Evolutionary conservation across 352 stramenopile genomes (phyloP).

Genomic region (Pythium scleroteichum): DNA sequence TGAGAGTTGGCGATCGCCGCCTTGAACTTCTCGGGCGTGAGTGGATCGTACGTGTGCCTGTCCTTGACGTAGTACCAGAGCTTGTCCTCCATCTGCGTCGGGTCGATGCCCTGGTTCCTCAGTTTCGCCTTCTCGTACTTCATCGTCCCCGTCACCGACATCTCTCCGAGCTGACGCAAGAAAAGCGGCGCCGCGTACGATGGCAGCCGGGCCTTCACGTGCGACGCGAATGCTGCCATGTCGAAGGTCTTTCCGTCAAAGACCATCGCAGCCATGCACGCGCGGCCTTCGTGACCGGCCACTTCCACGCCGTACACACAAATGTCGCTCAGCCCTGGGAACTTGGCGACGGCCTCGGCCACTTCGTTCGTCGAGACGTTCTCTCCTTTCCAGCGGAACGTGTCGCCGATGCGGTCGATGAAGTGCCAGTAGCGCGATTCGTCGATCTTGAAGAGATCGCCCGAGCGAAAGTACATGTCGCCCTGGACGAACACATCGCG

Average conservation of each 20-base stretch:
- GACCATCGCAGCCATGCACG: slow-evolving; percentile 85
- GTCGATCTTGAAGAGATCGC: slow-evolving; percentile 89
- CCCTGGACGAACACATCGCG: slow-evolving; percentile 75
- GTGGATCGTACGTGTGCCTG: slow-evolving; percentile 47
- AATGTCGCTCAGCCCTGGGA: slow-evolving; percentile 71
- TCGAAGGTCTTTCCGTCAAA: slow-evolving; percentile 66
- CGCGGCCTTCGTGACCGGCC: slow-evolving; percentile 73
- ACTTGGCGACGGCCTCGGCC: slow-evolving; percentile 71
- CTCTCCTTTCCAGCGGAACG: slow-evolving; percentile 94
- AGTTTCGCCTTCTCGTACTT: slow-evolving; percentile 92
- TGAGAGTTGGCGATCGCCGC: slow-evolving; percentile 3
- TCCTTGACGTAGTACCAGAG: slow-evolving; percentile 64
- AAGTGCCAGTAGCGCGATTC: slow-evolving; percentile 82
- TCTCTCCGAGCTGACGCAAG: slow-evolving; percentile 66
- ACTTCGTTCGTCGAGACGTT: slow-evolving; percentile 93
- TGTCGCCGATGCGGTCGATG: slow-evolving; percentile 92
- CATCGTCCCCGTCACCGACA: slow-evolving; percentile 89
- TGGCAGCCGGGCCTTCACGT: slow-evolving; percentile 48
- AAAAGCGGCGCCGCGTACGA: slow-evolving; percentile 86
- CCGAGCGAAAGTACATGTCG: slow-evolving; percentile 90
- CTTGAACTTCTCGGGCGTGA: slow-evolving; percentile 64
- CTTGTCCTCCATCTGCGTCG: slow-evolving; percentile 51
- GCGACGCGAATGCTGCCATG: slow-evolving; percentile 50
- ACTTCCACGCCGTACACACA: slow-evolving; percentile 77
- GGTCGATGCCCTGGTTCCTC: slow-evolving; percentile 76